Evolutionary conservation across 768 basidiomycete genomes (phyloP), one percentile per base, ranked within the genome.

Genomic region (Tephrocybe rancida): DNA sequence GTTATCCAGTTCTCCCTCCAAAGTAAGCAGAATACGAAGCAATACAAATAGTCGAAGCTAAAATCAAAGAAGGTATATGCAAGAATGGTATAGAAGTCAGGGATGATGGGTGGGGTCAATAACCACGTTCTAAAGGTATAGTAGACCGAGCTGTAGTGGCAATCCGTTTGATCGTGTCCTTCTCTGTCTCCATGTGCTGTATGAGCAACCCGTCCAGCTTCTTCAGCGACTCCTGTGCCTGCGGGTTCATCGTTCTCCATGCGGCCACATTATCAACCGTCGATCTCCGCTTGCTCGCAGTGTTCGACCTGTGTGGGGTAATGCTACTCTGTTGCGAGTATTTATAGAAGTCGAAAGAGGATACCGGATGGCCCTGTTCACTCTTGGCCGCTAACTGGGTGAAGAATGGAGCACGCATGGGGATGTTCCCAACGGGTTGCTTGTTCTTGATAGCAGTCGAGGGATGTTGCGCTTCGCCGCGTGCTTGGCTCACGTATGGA

Each of bases 181-280:
- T 85, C 72, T 94, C 92, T 48, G 85, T 79, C 70, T 89, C 88
- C 75, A 93, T 88, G 66, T 94, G 92, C 67, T 87, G 85, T 49
- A 85, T 71, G 48, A 94, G 71, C 83, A 94, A 80, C 56, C 90
- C 91, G 65, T 93, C 90, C 58, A 93, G 71, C 69, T 77, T 82
- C 70, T 71, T 76, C 55, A 86, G 66, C 25, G 84, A 84, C 67
- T 88, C 85, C 58, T 83, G 74, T 55, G 77, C 78, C 38, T 65
- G 71, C 58, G 75, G 71, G 47, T 68, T 71, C 47, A 44, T 22
- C 29, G 62, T 64, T 53, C 67, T 62, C 66, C 73, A 71, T 37
- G 61, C 65, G 29, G 64, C 61, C 48, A 74, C 70, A 4, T 70
- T 66, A 42, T 59, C 63, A 16, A 62, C 50, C 45, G 54, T 57